Evolutionary conservation across 2,329 filamentous ascomycete species (phyloP).

Genomic region (Neofusicoccum cordaticola): DNA sequence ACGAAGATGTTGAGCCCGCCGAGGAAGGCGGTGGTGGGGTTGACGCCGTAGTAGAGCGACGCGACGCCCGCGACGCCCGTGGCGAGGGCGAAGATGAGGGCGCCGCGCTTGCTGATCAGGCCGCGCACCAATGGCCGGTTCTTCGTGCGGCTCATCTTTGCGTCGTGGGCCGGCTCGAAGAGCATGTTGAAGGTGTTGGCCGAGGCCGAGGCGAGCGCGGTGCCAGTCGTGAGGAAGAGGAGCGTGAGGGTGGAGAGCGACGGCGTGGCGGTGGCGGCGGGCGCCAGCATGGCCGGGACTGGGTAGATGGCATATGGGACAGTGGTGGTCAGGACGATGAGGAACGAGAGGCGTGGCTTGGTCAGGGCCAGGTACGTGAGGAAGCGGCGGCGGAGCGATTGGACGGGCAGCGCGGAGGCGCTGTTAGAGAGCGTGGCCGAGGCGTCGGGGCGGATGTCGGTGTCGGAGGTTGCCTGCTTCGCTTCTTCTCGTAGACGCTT

Average conservation of each 20-base stretch:
- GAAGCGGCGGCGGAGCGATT: constrained; percentile 63
- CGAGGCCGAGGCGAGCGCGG: constrained; percentile 81
- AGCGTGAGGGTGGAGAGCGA: constrained; percentile 88
- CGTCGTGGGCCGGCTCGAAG: constrained; percentile 86
- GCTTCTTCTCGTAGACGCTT: constrained; percentile 30
- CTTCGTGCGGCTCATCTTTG: constrained; percentile 87
- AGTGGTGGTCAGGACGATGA: constrained; percentile 88
- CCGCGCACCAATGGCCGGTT: constrained; percentile 85
- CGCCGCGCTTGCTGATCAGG: constrained; percentile 68
- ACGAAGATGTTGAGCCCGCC: constrained; percentile 81
- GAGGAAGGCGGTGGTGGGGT: constrained; percentile 85
- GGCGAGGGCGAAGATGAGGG: constrained; percentile 73
- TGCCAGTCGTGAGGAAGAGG: constrained; percentile 86
- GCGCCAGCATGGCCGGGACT: constrained; percentile 77
- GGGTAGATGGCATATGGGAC: constrained; percentile 91
- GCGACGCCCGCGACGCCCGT: constrained; percentile 68
- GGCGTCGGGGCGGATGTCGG: constrained; percentile 54
- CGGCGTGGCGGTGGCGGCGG: constrained; percentile 65
- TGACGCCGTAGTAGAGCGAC: constrained; percentile 83
- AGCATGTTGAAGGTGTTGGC: constrained; percentile 98
- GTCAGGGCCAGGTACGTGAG: constrained; percentile 85
- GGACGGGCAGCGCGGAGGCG: constrained; percentile 55
- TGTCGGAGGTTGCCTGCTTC: constrained; percentile 16
- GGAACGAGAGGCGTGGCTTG: constrained; percentile 90
- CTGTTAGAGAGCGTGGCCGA: constrained; percentile 59